These are phyloP conservation scores for Atkinsonella hypoxylon DNA, from an alignment of 2,329 filamentous ascomycete species.

Conservation along the genomic window DNA sequence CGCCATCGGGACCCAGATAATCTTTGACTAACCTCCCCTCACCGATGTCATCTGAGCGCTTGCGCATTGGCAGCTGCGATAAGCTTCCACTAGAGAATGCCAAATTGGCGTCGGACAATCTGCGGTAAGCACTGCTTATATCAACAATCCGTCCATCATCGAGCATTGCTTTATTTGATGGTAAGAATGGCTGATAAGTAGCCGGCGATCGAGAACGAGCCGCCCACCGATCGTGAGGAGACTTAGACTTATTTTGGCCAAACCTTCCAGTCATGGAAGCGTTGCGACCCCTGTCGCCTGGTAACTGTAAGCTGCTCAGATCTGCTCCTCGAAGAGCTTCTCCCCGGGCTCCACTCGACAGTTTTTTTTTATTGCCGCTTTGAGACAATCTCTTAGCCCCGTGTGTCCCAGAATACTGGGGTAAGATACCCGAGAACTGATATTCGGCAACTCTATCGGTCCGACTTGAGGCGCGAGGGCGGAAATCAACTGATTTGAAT, in stretches of 20 bases:
- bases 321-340: constrained; percentile 43
- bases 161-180: constrained; percentile 33
- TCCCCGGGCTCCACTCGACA: constrained; percentile 29
- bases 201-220: constrained; percentile 28
- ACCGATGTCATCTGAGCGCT: constrained; percentile 29
- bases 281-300: constrained; percentile 31
- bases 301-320: constrained; percentile 35
- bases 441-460: constrained; percentile 40
- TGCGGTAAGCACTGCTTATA: constrained; percentile 56
- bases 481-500: constrained; percentile 35
- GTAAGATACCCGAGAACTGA: constrained; percentile 45
- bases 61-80: constrained; percentile 47
- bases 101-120: constrained; percentile 60
- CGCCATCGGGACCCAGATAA: constrained; percentile 52
- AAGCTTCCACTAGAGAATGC: constrained; percentile 51
- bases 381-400: constrained; percentile 24
- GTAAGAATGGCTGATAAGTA: constrained; percentile 14
- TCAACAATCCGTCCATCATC: constrained; percentile 53
- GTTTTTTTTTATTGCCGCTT: constrained; percentile 18
- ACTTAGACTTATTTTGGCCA: constrained; percentile 34
- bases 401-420: constrained; percentile 3
- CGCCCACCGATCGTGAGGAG: constrained; percentile 36
- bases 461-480: constrained; percentile 16
- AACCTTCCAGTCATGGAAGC: constrained; percentile 25
- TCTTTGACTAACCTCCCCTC: constrained; percentile 55